Conservation (phyloP, 345 rosid species). For the Gossypium thurberi region DNA sequence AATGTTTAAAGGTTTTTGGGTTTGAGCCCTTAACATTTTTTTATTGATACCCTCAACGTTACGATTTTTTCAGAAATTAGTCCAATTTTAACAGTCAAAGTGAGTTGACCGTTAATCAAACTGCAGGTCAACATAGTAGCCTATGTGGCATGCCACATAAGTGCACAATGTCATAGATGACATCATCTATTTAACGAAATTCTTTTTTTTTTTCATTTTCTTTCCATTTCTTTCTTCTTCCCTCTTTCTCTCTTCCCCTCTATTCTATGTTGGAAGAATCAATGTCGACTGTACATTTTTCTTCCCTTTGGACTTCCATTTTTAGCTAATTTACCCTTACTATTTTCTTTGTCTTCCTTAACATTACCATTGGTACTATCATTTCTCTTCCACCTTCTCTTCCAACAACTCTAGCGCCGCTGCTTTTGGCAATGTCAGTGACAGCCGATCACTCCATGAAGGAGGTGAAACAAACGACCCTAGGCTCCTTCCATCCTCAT, state of each 20-base stretch:
- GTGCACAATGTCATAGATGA: too few species aligned
- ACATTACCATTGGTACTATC: conserved; percentile 9
- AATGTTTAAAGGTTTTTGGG: conserved; percentile 45
- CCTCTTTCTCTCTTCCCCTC: too few species aligned
- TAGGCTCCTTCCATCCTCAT: conserved; percentile 51
- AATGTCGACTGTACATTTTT: not conserved
- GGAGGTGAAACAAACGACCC: conserved; percentile 8
- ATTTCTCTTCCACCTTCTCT: conserved; percentile 36
- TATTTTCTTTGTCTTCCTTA: not conserved
- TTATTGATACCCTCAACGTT: too few species aligned
- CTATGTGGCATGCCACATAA: too few species aligned
- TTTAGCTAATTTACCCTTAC: conserved; percentile 9
- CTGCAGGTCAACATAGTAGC: too few species aligned
- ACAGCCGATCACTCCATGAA: not conserved
- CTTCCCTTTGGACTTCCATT: not conserved
- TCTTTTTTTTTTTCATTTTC: too few species aligned
- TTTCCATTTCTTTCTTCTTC: not conserved
- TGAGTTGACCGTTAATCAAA: too few species aligned
- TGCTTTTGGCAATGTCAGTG: not conserved
- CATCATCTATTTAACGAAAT: too few species aligned
- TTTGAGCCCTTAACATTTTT: not conserved
- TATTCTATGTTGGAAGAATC: conserved; percentile 8
- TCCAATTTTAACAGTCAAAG: too few species aligned
- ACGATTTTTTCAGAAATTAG: too few species aligned
- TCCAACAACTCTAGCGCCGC: conserved; percentile 12